Percentiles rank a stretch among this genome's conserved stretches.
These are phyloP conservation scores for Aspergillus nanangensis DNA, from an alignment of 495 filamentous ascomycete genomes.

Conservation along the genomic window DNA sequence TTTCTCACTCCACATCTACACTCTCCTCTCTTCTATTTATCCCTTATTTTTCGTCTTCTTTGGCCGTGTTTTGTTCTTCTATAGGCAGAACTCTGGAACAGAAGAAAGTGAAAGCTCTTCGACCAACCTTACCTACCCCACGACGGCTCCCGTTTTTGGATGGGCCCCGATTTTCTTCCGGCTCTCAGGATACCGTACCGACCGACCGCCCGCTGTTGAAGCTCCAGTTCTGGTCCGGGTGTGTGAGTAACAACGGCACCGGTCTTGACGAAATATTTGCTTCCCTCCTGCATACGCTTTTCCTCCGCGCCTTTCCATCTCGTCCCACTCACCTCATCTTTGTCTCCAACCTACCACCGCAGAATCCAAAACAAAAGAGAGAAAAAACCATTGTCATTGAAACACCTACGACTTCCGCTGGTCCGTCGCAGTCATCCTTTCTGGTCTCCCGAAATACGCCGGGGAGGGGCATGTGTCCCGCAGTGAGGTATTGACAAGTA, in stretches of 20 bases:
- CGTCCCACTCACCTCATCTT: conserved; percentile 1
- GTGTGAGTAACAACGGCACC: conserved; percentile 18
- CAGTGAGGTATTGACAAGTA: conserved; percentile 29
- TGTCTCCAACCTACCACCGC: background rate
- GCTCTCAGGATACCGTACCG: conserved; percentile 4
- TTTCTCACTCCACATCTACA: conserved; percentile 12
- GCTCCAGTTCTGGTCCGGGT: conserved; percentile 13
- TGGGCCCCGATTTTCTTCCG: conserved; percentile 17
- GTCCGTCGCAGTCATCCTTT: background rate
- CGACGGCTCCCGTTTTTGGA: conserved; percentile 6
- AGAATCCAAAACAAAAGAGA: background rate
- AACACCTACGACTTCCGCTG: background rate
- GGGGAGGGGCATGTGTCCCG: conserved; percentile 38
- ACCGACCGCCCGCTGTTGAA: conserved; percentile 6
- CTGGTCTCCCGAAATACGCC: conserved; percentile 2
- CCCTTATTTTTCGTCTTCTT: conserved; percentile 8
- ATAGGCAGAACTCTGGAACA: no score
- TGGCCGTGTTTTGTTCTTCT: background rate
- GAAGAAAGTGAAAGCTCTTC: no score
- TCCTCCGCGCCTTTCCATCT: conserved; percentile 12
- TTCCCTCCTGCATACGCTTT: conserved; percentile 14
- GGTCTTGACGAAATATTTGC: conserved; percentile 14
- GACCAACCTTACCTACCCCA: background rate
- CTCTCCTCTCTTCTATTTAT: conserved; percentile 5
- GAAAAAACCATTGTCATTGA: no score